phyloP scores from a whole-genome alignment of 768 basidiomycete genomes.

The Auricularia sp. region DNA sequence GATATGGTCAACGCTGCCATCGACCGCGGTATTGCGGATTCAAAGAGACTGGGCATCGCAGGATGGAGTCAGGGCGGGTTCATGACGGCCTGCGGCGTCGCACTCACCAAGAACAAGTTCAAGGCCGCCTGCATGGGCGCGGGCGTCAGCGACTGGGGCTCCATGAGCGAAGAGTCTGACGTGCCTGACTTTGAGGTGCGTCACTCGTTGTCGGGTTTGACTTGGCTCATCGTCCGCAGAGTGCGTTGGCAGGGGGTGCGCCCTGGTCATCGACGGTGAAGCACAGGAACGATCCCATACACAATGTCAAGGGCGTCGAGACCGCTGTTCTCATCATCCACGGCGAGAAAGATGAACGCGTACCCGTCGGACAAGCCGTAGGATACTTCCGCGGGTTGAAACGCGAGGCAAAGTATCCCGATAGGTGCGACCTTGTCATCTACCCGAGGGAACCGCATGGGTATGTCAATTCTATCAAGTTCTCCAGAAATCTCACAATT shows the following conservation, averaged over 20 bases:
- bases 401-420: conserved; percentile 8
- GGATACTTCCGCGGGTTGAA: conserved; percentile 9
- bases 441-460: conserved; percentile 11
- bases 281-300: conserved; percentile 4
- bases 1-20: conserved; percentile 10
- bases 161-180: conserved; percentile 6
- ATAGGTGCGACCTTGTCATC: conserved; percentile 6
- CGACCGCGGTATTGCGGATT: conserved; percentile 8
- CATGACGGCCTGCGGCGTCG: conserved; percentile 10
- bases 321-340: conserved; percentile 12
- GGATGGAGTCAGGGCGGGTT: conserved; percentile 13
- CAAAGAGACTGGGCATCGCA: conserved; percentile 6
- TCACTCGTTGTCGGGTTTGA: neutral
- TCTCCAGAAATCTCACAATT: neutral
- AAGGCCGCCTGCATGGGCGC: conserved; percentile 8
- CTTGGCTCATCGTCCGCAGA: neutral
- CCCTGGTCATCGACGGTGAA: conserved; percentile 6
- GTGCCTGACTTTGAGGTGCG: conserved; percentile 8
- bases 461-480: neutral
- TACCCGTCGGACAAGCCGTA: conserved; percentile 9
- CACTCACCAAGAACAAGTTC: conserved; percentile 10
- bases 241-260: conserved; percentile 2
- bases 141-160: conserved; percentile 10
- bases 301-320: conserved; percentile 9
- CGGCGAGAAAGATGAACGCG: conserved; percentile 9